These are phyloP conservation scores for Penicillium pulvis DNA, from an alignment of 495 filamentous ascomycete genomes.

Conservation along the genomic window DNA sequence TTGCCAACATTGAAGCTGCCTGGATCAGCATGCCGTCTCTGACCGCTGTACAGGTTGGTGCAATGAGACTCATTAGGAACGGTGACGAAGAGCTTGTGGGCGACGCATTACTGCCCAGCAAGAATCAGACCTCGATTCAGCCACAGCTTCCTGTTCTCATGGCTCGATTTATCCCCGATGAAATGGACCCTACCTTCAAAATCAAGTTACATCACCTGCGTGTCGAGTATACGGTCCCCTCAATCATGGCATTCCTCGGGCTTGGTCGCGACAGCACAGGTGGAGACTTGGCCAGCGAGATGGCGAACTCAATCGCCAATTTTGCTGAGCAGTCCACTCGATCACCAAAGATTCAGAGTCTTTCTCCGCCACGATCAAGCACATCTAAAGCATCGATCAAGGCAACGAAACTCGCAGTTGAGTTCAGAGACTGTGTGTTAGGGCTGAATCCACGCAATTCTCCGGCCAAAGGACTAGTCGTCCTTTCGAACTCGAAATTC, in stretches of 20 bases:
- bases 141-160: conserved; percentile 62
- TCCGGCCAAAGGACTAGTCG: conserved; percentile 70
- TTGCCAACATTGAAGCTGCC: conserved; percentile 68
- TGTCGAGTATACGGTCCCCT: conserved; percentile 82
- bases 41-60: conserved; percentile 69
- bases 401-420: conserved; percentile 68
- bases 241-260: conserved; percentile 75
- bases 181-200: conserved; percentile 88
- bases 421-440: conserved; percentile 75
- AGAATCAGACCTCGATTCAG: conserved; percentile 17
- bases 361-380: conserved; percentile 19
- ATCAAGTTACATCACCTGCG: conserved; percentile 80
- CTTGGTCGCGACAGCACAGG: conserved; percentile 66
- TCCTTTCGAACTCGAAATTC: conserved; percentile 76
- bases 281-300: conserved; percentile 71
- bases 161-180: conserved; percentile 86
- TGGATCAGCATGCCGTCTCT: conserved; percentile 85
- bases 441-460: conserved; percentile 83
- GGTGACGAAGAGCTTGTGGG: conserved; percentile 68
- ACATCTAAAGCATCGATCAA: conserved; percentile 35
- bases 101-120: conserved; percentile 39
- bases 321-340: conserved; percentile 56
- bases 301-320: conserved; percentile 79
- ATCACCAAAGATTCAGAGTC: conserved; percentile 17
- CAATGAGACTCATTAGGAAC: conserved; percentile 62